These are phyloP conservation scores for Trichosporon inkin DNA, from an alignment of 1,284 basidiomycete species.

Conservation along the genomic window DNA sequence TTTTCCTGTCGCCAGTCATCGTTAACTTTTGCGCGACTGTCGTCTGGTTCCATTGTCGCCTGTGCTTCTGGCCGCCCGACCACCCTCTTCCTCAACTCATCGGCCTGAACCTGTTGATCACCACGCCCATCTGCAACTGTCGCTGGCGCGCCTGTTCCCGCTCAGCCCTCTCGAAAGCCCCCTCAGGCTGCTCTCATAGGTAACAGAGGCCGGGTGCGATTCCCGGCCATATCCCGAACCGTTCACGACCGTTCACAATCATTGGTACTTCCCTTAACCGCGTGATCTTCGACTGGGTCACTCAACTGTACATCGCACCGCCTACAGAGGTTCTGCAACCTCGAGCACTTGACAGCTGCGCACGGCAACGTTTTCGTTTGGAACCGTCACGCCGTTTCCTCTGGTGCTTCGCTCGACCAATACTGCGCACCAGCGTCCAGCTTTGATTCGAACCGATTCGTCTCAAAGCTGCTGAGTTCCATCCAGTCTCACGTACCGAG, in stretches of 20 bases:
- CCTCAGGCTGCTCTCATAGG: conserved; percentile 1
- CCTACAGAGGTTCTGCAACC: not conserved
- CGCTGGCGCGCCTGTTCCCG: conserved; percentile 3
- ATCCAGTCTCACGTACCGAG: not conserved
- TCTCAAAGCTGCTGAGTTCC: not conserved
- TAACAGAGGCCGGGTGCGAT: conserved; percentile 24
- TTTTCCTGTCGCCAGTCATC: not conserved
- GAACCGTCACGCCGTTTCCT: conserved; percentile 2
- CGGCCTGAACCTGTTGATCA: not conserved
- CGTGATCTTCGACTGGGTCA: not conserved
- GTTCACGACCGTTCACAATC: not conserved
- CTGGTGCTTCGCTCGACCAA: not conserved
- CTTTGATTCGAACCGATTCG: conserved; percentile 4
- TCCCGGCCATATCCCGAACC: conserved; percentile 21
- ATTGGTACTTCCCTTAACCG: not conserved
- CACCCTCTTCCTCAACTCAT: not conserved
- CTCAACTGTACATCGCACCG: not conserved
- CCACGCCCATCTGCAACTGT: not conserved
- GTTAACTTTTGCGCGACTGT: not conserved
- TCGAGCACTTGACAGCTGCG: not conserved
- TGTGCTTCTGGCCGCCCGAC: not conserved
- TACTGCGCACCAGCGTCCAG: not conserved
- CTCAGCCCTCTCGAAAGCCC: not conserved
- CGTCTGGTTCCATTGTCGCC: not conserved
- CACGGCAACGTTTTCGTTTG: not conserved